phyloP scores from a whole-genome alignment of 148 eudicot species.

The Persicaria tinctoria region DNA sequence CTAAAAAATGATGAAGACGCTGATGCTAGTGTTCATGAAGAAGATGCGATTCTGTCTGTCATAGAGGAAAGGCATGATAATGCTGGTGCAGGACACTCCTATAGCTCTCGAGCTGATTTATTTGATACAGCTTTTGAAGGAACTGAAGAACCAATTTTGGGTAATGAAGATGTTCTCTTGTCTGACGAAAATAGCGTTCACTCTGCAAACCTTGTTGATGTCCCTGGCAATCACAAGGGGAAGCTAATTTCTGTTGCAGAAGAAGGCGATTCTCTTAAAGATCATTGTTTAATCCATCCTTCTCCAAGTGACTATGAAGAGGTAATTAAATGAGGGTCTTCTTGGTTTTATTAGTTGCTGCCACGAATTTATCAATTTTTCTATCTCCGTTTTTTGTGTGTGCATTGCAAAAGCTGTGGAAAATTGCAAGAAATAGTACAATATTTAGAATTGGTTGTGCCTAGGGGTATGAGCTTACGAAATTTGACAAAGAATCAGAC shows the following conservation, averaged over 20 bases:
- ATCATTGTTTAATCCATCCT: constrained; percentile 25
- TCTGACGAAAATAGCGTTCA: constrained; percentile 17
- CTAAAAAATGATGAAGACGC: constrained; percentile 14
- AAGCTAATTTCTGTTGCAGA: constrained; percentile 21
- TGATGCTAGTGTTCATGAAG: constrained; percentile 15
- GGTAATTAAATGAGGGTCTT: constrained; percentile 5
- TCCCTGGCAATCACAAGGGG: constrained; percentile 19
- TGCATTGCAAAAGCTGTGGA: neutral
- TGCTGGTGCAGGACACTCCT: neutral
- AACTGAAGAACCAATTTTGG: constrained; percentile 13
- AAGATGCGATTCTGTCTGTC: constrained; percentile 5
- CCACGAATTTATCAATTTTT: neutral
- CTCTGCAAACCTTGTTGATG: constrained; percentile 18
- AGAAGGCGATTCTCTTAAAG: constrained; percentile 20
- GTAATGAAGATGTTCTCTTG: constrained; percentile 19
- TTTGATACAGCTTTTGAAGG: constrained; percentile 6
- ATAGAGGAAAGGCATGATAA: neutral
- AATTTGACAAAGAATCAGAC: no score
- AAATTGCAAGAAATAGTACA: no score
- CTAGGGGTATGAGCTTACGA: no score
- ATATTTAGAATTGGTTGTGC: no score
- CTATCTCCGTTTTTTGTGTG: neutral
- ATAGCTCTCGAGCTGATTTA: neutral
- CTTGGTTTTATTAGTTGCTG: neutral
- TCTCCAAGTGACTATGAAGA: constrained; percentile 23